These are phyloP conservation scores for Angomonas ambiguus DNA, from an alignment of 208 protist genomes.

Conservation along the genomic window DNA sequence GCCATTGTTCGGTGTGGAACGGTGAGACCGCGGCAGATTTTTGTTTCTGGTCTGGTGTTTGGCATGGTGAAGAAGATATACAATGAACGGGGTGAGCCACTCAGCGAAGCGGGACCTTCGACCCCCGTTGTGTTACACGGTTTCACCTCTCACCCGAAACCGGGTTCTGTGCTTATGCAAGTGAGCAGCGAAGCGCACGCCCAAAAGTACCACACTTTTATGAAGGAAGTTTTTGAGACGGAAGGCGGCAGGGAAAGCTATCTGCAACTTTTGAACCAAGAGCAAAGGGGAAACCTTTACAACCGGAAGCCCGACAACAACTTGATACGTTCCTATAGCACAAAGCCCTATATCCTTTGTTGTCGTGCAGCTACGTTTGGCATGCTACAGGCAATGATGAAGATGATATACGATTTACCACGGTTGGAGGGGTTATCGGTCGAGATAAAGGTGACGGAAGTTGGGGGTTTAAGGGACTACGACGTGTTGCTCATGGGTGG, in stretches of 20 bases:
- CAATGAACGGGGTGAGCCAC: constrained; percentile 51
- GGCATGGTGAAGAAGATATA: constrained; percentile 62
- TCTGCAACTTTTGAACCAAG: constrained; percentile 74
- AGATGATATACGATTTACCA: constrained; percentile 81
- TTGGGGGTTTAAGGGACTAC: constrained; percentile 65
- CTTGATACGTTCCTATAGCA: constrained; percentile 63
- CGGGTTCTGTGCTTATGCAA: constrained; percentile 77
- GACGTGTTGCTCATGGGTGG: constrained; percentile 59
- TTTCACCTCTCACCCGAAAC: constrained; percentile 76
- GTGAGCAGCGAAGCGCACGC: constrained; percentile 83
- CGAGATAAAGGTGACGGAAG: constrained; percentile 69
- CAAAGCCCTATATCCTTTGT: constrained; percentile 53
- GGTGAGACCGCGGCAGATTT: constrained; percentile 56
- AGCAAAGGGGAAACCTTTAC: constrained; percentile 69
- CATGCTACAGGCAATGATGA: constrained; percentile 88
- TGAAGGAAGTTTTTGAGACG: constrained; percentile 80
- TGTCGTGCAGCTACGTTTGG: constrained; percentile 88
- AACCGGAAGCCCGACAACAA: constrained; percentile 87
- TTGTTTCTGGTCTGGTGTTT: constrained; percentile 77
- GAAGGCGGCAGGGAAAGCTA: constrained; percentile 79
- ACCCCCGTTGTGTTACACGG: constrained; percentile 77
- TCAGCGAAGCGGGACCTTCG: constrained; percentile 61
- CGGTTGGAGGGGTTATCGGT: constrained; percentile 69
- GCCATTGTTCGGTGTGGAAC: constrained; percentile 82
- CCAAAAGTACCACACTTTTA: constrained; percentile 83